Percentiles rank a stretch among this genome's conserved stretches.
phyloP scores from a whole-genome alignment of 2,329 filamentous ascomycete species.

The Botrytis tulipae region DNA sequence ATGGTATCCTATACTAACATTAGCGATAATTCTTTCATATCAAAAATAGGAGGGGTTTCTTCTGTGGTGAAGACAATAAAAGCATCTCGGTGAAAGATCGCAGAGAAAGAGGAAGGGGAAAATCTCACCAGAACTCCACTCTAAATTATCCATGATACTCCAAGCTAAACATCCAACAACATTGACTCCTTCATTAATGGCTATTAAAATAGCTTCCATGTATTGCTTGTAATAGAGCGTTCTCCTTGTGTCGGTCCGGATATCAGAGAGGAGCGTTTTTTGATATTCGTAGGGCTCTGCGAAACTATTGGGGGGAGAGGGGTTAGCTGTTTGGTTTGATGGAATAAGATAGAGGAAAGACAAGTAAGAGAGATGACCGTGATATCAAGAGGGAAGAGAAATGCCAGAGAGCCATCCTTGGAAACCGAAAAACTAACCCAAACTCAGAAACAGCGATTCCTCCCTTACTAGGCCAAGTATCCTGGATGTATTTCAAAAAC shows the following conservation, averaged over 20 bases:
- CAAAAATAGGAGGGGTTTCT: background rate
- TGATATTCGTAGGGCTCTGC: constrained; percentile 33
- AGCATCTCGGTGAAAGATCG: background rate
- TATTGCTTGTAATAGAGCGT: constrained; percentile 75
- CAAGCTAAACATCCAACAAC: constrained; percentile 83
- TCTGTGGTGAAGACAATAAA: too few relatives aligned
- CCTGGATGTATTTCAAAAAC: constrained; percentile 34
- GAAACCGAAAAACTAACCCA: constrained; percentile 20
- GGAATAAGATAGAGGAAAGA: background rate
- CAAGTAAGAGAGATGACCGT: background rate
- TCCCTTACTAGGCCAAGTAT: constrained; percentile 30
- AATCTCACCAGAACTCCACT: constrained; percentile 42
- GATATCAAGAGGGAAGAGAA: background rate
- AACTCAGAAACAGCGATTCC: constrained; percentile 34
- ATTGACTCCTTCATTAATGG: constrained; percentile 74
- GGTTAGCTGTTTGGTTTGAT: background rate
- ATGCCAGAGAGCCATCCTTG: background rate
- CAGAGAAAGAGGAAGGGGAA: too few relatives aligned
- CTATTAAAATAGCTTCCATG: constrained; percentile 63
- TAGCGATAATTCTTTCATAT: background rate
- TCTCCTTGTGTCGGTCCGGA: constrained; percentile 76
- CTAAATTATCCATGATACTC: constrained; percentile 67
- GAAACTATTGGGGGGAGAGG: background rate
- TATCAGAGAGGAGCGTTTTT: constrained; percentile 37
- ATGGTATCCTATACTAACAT: constrained; percentile 23